Conservation (phyloP, 78 protist species). For the Emiliania huxleyi region DNA sequence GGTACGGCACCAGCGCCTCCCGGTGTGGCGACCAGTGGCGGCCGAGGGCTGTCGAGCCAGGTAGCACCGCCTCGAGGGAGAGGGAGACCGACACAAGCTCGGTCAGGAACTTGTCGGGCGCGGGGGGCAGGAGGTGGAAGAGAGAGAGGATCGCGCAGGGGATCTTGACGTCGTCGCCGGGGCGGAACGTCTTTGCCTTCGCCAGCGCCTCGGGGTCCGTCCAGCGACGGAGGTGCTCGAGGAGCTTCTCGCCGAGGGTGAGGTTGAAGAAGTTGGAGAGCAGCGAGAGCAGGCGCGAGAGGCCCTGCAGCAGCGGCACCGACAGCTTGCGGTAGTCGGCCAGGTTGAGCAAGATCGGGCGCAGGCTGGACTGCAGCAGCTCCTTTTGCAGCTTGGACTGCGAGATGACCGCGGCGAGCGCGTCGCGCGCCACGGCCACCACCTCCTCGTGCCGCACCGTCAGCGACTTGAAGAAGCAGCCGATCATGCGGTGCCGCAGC, state of each 20-base stretch:
- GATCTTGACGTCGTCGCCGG: conserved; percentile 45
- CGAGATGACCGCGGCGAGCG: conserved; percentile 19
- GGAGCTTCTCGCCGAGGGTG: conserved; percentile 83
- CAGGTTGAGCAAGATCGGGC: conserved; percentile 81
- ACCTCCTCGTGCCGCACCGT: background rate
- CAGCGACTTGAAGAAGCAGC: conserved; percentile 33
- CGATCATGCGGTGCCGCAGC: conserved; percentile 8
- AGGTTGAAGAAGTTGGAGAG: conserved; percentile 78
- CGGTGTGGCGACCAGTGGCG: conserved; percentile 56
- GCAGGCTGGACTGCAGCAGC: conserved; percentile 75
- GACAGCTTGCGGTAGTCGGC: conserved; percentile 72
- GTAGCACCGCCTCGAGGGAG: conserved; percentile 56
- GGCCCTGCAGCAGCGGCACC: conserved; percentile 78
- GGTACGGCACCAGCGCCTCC: conserved; percentile 71
- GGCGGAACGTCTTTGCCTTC: background rate
- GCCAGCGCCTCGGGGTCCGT: conserved; percentile 58
- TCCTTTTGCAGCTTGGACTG: conserved; percentile 66
- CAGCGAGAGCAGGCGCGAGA: conserved; percentile 77
- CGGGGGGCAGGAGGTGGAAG: conserved; percentile 84
- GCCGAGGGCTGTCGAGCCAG: background rate
- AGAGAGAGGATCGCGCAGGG: conserved; percentile 73
- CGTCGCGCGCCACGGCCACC: background rate
- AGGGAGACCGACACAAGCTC: conserved; percentile 47
- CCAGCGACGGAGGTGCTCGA: conserved; percentile 78
- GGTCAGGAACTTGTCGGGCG: conserved; percentile 70